phyloP scores from a whole-genome alignment of 176 grass and related monocot species.

The Stipa capillata region DNA sequence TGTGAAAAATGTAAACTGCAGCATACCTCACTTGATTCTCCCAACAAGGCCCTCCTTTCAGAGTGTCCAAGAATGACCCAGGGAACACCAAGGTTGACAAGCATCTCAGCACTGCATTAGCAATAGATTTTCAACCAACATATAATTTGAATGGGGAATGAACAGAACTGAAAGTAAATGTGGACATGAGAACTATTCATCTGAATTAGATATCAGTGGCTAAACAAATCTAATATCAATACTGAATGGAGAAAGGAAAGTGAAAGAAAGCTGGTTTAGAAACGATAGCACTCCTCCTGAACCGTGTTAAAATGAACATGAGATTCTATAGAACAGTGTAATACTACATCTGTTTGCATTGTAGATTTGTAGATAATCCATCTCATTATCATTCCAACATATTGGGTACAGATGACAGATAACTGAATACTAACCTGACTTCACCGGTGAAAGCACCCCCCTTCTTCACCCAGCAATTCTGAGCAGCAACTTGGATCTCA shows the following conservation, averaged over 20 bases:
- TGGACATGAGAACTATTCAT: background rate
- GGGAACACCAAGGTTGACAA: constrained; percentile 71
- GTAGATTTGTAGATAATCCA: background rate
- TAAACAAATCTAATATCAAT: background rate
- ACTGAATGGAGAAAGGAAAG: background rate
- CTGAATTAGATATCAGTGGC: background rate
- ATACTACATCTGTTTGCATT: background rate
- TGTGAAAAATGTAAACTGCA: background rate
- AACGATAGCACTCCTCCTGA: background rate
- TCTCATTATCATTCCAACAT: no score
- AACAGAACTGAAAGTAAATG: background rate
- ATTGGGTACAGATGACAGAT: background rate
- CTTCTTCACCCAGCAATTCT: constrained; percentile 97
- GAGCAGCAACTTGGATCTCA: constrained; percentile 64
- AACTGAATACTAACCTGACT: constrained; percentile 34
- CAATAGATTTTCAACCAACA: background rate
- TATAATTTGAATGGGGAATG: background rate
- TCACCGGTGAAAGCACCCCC: constrained; percentile 83
- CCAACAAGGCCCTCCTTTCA: constrained; percentile 84
- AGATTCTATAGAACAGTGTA: background rate
- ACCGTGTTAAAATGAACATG: background rate
- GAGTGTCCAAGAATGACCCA: constrained; percentile 98
- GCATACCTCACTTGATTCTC: constrained; percentile 86
- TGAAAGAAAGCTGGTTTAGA: background rate
- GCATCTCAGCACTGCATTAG: constrained; percentile 88